Evolutionary conservation across 2,329 filamentous ascomycete species (phyloP).

Genomic region (Zopfia rhizophila): DNA sequence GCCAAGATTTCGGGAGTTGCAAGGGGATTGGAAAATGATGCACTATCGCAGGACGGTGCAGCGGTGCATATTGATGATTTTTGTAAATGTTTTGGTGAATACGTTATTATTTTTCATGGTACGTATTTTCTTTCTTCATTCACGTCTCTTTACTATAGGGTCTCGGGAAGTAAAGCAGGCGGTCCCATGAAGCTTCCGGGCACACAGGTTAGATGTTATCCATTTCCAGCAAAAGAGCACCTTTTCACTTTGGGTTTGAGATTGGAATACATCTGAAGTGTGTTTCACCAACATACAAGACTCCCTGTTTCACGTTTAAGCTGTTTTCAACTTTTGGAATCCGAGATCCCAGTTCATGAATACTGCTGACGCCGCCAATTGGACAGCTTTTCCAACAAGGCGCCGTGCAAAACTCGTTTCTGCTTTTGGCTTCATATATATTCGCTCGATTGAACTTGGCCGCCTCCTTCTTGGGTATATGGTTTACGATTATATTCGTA

Average conservation of each 20-base stretch:
- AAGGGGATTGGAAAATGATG: slow-evolving; percentile 39
- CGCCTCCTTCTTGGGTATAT: slow-evolving; percentile 35
- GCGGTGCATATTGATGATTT: slow-evolving; percentile 38
- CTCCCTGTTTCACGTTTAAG: slow-evolving; percentile 15
- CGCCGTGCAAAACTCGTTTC: slow-evolving; percentile 39
- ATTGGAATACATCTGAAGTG: too few relatives aligned
- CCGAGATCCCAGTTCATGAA: background rate
- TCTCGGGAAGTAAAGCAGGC: too few relatives aligned
- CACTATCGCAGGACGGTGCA: slow-evolving; percentile 39
- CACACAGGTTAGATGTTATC: too few relatives aligned
- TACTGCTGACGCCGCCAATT: background rate
- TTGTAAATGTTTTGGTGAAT: slow-evolving; percentile 37
- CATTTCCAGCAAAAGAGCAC: too few relatives aligned
- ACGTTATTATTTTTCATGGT: slow-evolving; percentile 43
- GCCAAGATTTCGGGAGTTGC: slow-evolving; percentile 32
- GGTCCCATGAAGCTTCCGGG: too few relatives aligned
- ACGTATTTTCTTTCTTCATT: slow-evolving; percentile 25
- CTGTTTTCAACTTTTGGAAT: too few relatives aligned
- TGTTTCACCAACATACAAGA: background rate
- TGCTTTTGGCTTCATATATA: slow-evolving; percentile 39
- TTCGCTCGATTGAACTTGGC: slow-evolving; percentile 38
- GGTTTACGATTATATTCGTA: slow-evolving; percentile 43
- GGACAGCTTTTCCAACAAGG: slow-evolving; percentile 41
- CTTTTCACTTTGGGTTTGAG: too few relatives aligned
- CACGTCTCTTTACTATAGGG: background rate